These are phyloP conservation scores for Leishmania arabica DNA, from an alignment of 208 protist genomes.

Conservation along the genomic window DNA sequence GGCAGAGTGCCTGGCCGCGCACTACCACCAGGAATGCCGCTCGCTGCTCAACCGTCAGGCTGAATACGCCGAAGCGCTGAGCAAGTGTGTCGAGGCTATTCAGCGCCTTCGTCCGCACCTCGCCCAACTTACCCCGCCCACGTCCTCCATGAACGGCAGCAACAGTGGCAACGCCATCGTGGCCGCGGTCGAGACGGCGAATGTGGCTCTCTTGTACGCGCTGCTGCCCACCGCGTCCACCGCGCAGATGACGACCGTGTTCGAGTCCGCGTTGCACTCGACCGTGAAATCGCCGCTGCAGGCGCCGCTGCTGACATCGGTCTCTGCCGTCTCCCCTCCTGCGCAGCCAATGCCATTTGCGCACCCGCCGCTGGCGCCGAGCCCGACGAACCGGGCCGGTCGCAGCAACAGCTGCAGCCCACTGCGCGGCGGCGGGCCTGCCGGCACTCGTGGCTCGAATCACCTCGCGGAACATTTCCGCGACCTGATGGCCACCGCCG, in stretches of 20 bases:
- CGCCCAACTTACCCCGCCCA: not conserved
- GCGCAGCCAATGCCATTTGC: constrained; percentile 7
- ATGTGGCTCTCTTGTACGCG: constrained; percentile 65
- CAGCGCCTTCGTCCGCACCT: constrained; percentile 42
- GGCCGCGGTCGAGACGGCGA: constrained; percentile 29
- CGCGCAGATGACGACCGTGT: constrained; percentile 52
- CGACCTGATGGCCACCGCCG: constrained; percentile 35
- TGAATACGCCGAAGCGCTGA: constrained; percentile 76
- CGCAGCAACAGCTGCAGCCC: constrained; percentile 23
- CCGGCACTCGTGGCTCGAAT: constrained; percentile 7
- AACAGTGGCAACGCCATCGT: not conserved
- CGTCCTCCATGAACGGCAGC: not conserved
- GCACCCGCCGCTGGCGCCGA: constrained; percentile 25
- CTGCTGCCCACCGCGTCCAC: constrained; percentile 60
- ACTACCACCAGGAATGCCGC: constrained; percentile 81
- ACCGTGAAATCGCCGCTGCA: constrained; percentile 19
- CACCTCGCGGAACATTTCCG: constrained; percentile 36
- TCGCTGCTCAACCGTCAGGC: constrained; percentile 43
- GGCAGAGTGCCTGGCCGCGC: constrained; percentile 79
- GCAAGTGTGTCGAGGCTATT: constrained; percentile 51
- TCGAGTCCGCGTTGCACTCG: constrained; percentile 47
- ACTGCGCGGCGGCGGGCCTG: constrained; percentile 11
- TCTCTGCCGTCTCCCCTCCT: not conserved
- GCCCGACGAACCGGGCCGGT: constrained; percentile 17
- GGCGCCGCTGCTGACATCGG: not conserved